phyloP scores from a whole-genome alignment of 164 flowering plant species.

The Echeveria elegans region DNA sequence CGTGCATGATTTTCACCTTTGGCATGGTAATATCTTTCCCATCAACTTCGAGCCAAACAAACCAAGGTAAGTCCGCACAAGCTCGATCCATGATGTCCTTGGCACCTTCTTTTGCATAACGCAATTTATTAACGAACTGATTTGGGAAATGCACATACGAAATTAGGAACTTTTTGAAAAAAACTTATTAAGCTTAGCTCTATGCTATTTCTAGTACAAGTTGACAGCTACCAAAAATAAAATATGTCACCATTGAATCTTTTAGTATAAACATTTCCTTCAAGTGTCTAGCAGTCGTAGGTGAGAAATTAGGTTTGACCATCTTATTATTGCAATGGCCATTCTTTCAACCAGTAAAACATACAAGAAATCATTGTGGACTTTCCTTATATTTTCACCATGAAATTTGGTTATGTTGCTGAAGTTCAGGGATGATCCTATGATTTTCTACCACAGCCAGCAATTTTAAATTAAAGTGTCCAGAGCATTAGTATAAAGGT shows the following conservation, averaged over 20 bases:
- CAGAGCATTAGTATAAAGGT: neutral
- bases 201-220: neutral
- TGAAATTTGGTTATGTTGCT: neutral
- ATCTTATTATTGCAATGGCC: neutral
- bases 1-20: constrained; percentile 23
- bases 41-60: constrained; percentile 72
- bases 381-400: neutral
- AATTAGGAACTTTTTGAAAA: neutral
- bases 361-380: neutral
- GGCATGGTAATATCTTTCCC: constrained; percentile 52
- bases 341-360: neutral
- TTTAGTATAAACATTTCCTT: too few species aligned
- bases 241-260: neutral
- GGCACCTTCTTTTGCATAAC: constrained; percentile 80
- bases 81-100: constrained; percentile 70
- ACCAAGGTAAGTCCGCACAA: constrained; percentile 71
- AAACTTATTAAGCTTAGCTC: neutral
- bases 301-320: neutral
- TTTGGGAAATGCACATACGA: neutral
- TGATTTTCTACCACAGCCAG: neutral
- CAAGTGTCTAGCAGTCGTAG: neutral
- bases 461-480: neutral
- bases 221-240: neutral
- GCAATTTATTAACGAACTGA: constrained; percentile 70
- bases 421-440: neutral